A percentile compares a stretch with the other conserved stretches of the same genome.
phyloP scores from a whole-genome alignment of 148 eudicot species.

The Pharnaceum exiguum region DNA sequence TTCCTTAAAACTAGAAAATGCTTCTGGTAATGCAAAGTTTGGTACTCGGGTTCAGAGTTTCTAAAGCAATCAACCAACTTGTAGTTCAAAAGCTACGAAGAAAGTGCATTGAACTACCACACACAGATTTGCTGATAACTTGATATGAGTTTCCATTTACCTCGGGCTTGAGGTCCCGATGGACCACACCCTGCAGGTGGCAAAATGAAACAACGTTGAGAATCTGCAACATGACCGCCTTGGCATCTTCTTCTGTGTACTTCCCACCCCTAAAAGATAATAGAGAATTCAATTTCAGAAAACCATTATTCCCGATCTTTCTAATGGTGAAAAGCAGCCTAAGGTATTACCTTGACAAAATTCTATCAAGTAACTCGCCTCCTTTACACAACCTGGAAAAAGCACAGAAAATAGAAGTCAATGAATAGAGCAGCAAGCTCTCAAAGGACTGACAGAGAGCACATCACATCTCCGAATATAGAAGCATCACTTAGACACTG shows the following conservation, averaged over 20 bases:
- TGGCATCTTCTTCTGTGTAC: conserved; percentile 92
- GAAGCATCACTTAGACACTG: conserved; percentile 2
- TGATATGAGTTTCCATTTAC: conserved; percentile 22
- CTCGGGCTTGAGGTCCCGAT: conserved; percentile 98
- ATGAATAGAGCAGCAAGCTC: neutral
- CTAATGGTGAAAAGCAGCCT: conserved; percentile 4
- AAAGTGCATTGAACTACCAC: neutral
- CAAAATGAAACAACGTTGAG: conserved; percentile 81
- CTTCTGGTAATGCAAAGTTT: no score
- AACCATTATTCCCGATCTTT: neutral
- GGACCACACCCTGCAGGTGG: conserved; percentile 98
- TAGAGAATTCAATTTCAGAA: conserved; percentile 5
- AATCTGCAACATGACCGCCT: conserved; percentile 70
- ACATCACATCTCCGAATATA: neutral
- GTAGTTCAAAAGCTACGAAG: neutral
- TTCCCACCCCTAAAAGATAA: conserved; percentile 72
- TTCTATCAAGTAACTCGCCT: conserved; percentile 90
- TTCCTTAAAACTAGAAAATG: no score
- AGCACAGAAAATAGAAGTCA: neutral
- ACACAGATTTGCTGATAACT: conserved; percentile 1
- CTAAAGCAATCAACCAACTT: no score
- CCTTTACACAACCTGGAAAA: conserved; percentile 90
- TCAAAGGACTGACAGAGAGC: neutral
- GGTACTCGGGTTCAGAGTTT: no score
- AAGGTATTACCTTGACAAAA: conserved; percentile 71